A percentile compares a stretch with the other conserved stretches of the same genome.
These are phyloP conservation scores for Talaromyces atroroseus DNA, from an alignment of 2,329 filamentous ascomycete genomes.

Conservation along the genomic window DNA sequence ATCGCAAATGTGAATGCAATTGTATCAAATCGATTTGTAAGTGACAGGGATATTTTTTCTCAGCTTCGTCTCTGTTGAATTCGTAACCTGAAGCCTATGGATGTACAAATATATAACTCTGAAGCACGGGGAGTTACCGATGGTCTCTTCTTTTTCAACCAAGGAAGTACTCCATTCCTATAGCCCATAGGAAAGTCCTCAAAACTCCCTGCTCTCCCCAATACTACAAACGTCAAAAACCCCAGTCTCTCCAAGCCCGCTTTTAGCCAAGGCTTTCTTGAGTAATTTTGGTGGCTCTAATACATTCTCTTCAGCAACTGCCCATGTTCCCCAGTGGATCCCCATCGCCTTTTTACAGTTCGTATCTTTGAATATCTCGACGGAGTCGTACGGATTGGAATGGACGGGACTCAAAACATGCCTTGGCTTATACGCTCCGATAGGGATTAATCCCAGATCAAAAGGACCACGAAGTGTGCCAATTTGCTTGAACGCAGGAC, in stretches of 20 bases:
- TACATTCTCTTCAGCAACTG: slow-evolving; percentile 70
- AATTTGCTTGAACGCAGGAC: slow-evolving; percentile 76
- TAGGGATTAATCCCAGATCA: slow-evolving; percentile 79
- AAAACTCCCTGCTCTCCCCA: slow-evolving; percentile 14
- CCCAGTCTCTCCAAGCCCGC: slow-evolving; percentile 21
- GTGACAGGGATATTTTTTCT: no score
- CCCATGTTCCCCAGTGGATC: slow-evolving; percentile 65
- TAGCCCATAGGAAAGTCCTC: neutral
- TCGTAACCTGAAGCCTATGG: no score
- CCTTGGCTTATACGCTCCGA: slow-evolving; percentile 65
- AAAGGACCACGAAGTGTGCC: slow-evolving; percentile 71
- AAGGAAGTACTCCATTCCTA: no score
- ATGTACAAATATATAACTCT: no score
- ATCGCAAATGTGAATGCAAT: no score
- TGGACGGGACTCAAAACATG: slow-evolving; percentile 70
- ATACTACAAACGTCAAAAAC: slow-evolving; percentile 14
- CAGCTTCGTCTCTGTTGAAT: no score
- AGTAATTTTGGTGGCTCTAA: slow-evolving; percentile 68
- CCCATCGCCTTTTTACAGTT: slow-evolving; percentile 66
- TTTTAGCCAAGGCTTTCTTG: slow-evolving; percentile 60
- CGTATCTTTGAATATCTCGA: slow-evolving; percentile 79
- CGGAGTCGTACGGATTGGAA: slow-evolving; percentile 71
- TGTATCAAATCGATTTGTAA: no score
- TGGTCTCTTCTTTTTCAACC: no score
- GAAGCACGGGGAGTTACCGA: no score